A percentile compares a stretch with the other conserved stretches of the same genome.
Evolutionary conservation across 176 grass and related monocot genomes (phyloP).

Genomic region (Paspalum notatum): DNA sequence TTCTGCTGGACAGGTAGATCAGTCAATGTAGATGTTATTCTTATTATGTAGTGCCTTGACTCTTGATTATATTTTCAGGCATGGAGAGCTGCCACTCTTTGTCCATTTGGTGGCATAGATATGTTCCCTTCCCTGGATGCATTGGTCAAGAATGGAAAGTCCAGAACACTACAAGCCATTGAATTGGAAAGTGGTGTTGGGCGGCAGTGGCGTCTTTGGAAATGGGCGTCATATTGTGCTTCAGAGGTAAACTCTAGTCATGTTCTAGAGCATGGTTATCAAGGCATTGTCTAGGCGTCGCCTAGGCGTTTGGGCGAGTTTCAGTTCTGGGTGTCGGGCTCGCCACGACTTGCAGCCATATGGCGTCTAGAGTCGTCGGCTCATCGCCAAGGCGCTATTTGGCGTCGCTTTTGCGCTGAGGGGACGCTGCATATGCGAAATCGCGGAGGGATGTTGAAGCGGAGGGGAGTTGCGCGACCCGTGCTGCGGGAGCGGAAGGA

Average conservation of each 20-base stretch:
- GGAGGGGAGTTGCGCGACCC: no score
- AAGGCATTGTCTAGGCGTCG: no score
- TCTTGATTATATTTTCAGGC: slow-evolving; percentile 57
- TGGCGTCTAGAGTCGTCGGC: no score
- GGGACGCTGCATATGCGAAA: no score
- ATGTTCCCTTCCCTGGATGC: slow-evolving; percentile 81
- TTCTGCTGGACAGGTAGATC: slow-evolving; percentile 87
- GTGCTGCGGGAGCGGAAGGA: no score
- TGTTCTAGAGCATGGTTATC: not conserved
- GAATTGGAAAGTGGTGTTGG: slow-evolving; percentile 91
- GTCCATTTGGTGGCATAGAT: slow-evolving; percentile 88
- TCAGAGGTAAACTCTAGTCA: slow-evolving; percentile 66
- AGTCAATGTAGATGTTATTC: slow-evolving; percentile 17
- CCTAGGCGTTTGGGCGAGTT: no score
- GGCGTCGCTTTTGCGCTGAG: no score
- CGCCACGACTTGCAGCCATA: no score
- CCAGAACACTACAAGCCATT: slow-evolving; percentile 79
- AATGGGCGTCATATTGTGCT: slow-evolving; percentile 98
- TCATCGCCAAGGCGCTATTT: no score
- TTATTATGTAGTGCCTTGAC: slow-evolving; percentile 18
- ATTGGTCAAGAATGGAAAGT: slow-evolving; percentile 83
- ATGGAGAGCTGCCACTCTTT: slow-evolving; percentile 93
- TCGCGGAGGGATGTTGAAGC: no score
- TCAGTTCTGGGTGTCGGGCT: no score
- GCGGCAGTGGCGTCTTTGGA: slow-evolving; percentile 92